Evolutionary conservation across 164 flowering plant genomes (phyloP), one percentile per base, ranked within the genome.

Genomic region (Malania oleifera): DNA sequence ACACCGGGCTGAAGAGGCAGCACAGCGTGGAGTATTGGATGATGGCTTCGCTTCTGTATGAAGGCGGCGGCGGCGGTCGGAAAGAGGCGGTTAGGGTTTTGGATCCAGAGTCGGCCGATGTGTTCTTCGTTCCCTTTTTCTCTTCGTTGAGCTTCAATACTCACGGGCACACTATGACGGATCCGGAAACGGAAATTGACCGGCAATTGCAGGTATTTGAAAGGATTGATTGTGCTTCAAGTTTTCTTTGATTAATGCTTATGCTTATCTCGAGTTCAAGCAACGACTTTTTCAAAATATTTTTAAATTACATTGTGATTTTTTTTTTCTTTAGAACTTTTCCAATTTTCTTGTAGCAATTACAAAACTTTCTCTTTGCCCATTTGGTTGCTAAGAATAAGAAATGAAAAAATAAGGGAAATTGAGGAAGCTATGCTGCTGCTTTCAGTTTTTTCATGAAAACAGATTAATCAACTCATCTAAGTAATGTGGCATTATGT

Each of bases 21-120:
- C 97, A 93, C 61, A 88, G 97, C 57, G 97, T 86, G 26, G 98
- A 93, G 87, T 90, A 87, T 51, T 93, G 98, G 98, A 72, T 93
- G 77, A 82, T 87, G 96, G 90, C 85, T 1, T 93, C 87, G 54
- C 72, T 88, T 48, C 41, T 87, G 19, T 61, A 60, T 13, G 70
- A 68, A 19, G 73, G 65, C 2, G 74, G 47, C 5, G 78, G 47
- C 0, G 65, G 22, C 1, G 80, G 59, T 47, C 43, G 41, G 65
- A 73, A 63, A 40, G 90, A 83, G 73, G 95, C 82, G 3, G 79
- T 82, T 60, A 77, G 97, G 85, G 98, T 93, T 62, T 60, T 4
- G 58, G 95, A 89, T 80, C 95, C 97, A 54, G 87, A 75, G 7
- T 22, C 17, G 18, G 99, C 99, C 26, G 91, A 91, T 15, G 87